Conservation (phyloP, 768 basidiomycete species). For the Tricholomella constricta region DNA sequence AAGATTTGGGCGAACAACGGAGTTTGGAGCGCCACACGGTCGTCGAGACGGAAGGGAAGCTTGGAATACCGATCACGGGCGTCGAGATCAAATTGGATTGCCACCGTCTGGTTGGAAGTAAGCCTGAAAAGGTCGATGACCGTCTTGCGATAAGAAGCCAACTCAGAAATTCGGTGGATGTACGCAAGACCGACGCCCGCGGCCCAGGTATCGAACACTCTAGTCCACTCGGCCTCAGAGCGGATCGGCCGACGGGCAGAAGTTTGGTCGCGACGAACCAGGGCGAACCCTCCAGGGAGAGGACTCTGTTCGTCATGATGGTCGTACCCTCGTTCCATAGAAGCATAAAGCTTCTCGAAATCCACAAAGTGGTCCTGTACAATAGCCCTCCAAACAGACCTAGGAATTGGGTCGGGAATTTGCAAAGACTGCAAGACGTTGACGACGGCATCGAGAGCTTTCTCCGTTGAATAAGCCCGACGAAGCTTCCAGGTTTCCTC, state of each 20-base stretch:
- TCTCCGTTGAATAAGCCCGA: neutral
- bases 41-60: conserved; percentile 13
- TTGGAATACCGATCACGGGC: conserved; percentile 7
- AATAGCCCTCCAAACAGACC: conserved; percentile 4
- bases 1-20: conserved; percentile 9
- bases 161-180: conserved; percentile 12
- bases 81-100: conserved; percentile 13
- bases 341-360: conserved; percentile 21
- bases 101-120: neutral
- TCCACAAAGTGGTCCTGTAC: conserved; percentile 16
- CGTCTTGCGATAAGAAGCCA: conserved; percentile 3
- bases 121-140: conserved; percentile 16
- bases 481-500: neutral
- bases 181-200: conserved; percentile 2
- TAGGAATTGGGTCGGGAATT: neutral
- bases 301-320: conserved; percentile 20
- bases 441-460: neutral
- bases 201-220: conserved; percentile 13
- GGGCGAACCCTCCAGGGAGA: conserved; percentile 12
- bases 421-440: neutral
- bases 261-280: conserved; percentile 12
- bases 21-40: conserved; percentile 2
- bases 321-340: conserved; percentile 15
- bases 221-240: conserved; percentile 16
- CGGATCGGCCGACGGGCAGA: neutral